Evolutionary conservation across 305 asterid species (phyloP).

Genomic region (Rubia balearica): DNA sequence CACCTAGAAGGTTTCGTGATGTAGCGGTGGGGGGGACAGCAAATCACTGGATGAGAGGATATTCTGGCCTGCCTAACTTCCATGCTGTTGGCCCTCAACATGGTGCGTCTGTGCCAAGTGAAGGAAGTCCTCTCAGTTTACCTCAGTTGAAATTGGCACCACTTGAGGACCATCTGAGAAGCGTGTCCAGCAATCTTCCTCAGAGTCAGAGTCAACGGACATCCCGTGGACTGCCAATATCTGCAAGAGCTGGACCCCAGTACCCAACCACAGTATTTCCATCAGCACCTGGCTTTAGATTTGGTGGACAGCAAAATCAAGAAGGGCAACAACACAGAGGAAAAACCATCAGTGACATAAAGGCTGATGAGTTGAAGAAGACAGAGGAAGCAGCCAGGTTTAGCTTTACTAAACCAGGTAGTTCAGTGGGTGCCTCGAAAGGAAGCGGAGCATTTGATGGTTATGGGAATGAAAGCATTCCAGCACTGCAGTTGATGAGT

Average conservation of each 20-base stretch:
- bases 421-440: constrained; percentile 18
- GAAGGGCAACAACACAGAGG: constrained; percentile 36
- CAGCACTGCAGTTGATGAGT: constrained; percentile 73
- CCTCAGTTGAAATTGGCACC: constrained; percentile 20
- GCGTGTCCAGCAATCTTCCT: constrained; percentile 28
- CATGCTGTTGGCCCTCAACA: constrained; percentile 22
- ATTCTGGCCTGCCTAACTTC: constrained; percentile 18
- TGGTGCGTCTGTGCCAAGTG: constrained; percentile 15
- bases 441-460: constrained; percentile 39
- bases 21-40: constrained; percentile 21
- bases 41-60: constrained; percentile 7
- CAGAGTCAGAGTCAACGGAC: constrained; percentile 29
- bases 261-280: constrained; percentile 26
- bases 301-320: constrained; percentile 25
- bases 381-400: constrained; percentile 21
- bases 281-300: constrained; percentile 24
- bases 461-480: constrained; percentile 57
- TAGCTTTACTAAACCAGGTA: constrained; percentile 22
- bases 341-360: constrained; percentile 41
- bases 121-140: constrained; percentile 18
- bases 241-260: constrained; percentile 25
- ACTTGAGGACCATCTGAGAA: constrained; percentile 23
- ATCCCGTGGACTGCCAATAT: constrained; percentile 19
- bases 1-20: constrained; percentile 21
- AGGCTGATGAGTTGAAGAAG: constrained; percentile 31